These are phyloP conservation scores for Debaryomycetaceae sp. DNA, from an alignment of 1,139 yeast genomes.

Conservation along the genomic window DNA sequence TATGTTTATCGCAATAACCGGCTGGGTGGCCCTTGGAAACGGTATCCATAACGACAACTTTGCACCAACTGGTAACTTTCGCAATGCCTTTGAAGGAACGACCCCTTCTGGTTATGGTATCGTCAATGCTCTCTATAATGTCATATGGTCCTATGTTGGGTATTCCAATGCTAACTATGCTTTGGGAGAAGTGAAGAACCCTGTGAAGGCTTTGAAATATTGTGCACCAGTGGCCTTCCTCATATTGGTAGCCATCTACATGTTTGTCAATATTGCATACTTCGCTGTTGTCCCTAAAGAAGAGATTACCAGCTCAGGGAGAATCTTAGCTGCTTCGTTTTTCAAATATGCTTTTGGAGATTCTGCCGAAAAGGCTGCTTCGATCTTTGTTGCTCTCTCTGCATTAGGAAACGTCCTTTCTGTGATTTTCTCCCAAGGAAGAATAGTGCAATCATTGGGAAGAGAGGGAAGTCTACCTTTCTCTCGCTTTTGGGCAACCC, in stretches of 20 bases:
- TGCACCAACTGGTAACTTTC: slow-evolving; percentile 56
- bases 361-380: slow-evolving; percentile 45
- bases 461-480: slow-evolving; percentile 49
- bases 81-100: slow-evolving; percentile 55
- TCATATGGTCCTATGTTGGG: slow-evolving; percentile 77
- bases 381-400: slow-evolving; percentile 47
- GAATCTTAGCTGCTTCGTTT: slow-evolving; percentile 46
- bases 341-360: slow-evolving; percentile 45
- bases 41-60: slow-evolving; percentile 52
- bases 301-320: slow-evolving; percentile 39
- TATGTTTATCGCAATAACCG: slow-evolving; percentile 65
- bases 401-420: slow-evolving; percentile 49
- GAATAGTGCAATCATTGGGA: slow-evolving; percentile 47
- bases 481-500: slow-evolving; percentile 41
- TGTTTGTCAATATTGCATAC: slow-evolving; percentile 55
- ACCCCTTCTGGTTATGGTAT: slow-evolving; percentile 72
- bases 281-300: slow-evolving; percentile 56
- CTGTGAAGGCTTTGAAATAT: slow-evolving; percentile 36
- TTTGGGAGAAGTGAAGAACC: slow-evolving; percentile 68
- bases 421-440: slow-evolving; percentile 49
- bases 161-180: slow-evolving; percentile 81
- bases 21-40: slow-evolving; percentile 80
- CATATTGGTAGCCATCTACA: slow-evolving; percentile 65
- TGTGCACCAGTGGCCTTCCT: slow-evolving; percentile 52
- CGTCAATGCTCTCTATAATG: slow-evolving; percentile 74